Base-by-base conservation (phyloP, 805 yeast genomes). In the Teunomyces aglyptinius region DNA sequence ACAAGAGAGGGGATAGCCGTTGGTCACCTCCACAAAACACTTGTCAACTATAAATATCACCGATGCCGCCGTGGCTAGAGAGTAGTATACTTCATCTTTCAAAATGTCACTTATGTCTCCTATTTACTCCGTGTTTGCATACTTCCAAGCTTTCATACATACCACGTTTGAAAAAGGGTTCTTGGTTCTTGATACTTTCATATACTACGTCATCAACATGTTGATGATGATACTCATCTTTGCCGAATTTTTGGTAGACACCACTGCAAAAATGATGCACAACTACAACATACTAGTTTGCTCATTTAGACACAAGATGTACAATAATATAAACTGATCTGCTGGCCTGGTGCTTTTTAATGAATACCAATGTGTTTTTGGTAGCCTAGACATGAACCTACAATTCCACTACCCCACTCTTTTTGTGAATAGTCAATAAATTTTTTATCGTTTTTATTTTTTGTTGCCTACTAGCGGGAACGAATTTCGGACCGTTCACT, bases 281-380 rank as follows among this genome's bases (percentile, higher is more conserved):
- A 46, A 46, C 46, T 52, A 52, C 47, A 50, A 52, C 41, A 52
- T 53, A 39, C 42, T 52, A 32, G 41, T 47, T 39, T 42, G 46
- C 29, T 45, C 47, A 27, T 49, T 50, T 35, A 48, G 46, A 40
- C 56, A 52, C 43, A 50, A 52, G 51, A 46, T 52, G 54, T 52
- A 46, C 53, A 52, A 52, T 44, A 52, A 52, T 41, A 52, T 52
- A 35, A 52, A 52, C 36, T 52, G 45, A 44, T n/a, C 12, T 8
- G 11, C 32, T 11, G 11, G 32, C 16, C 15, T 26, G 33, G 22
- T 20, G 38, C 42, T 38, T 31, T 13, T 7, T 29, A 29, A 29
- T 29, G 33, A 29, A 12, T 15, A 7, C 33, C 33, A 31, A n/a
- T n/a, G 18, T 13, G 11, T 13, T 4, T 5, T 31, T 31, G 33